These are phyloP conservation scores for Asterochloris sp. DNA, from an alignment of 139 green algal genomes.

Conservation along the genomic window DNA sequence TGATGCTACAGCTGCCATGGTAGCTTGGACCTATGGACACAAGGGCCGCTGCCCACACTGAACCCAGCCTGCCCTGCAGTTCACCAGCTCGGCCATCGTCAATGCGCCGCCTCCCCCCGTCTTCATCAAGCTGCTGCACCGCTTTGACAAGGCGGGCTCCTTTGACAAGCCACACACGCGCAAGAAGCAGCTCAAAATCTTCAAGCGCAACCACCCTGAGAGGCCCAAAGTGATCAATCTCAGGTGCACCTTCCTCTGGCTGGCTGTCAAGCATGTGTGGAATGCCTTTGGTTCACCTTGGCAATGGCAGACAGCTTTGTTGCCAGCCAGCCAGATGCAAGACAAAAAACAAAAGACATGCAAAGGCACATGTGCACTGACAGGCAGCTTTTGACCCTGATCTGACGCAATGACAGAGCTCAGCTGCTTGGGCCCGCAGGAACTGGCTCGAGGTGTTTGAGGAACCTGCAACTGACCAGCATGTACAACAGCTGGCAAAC, in stretches of 20 bases:
- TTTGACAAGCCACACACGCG: background rate
- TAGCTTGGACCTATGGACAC: background rate
- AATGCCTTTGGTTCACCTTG: background rate
- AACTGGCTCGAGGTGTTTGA: slow-evolving; percentile 43
- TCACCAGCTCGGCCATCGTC: slow-evolving; percentile 51
- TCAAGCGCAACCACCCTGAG: background rate
- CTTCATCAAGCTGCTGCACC: slow-evolving; percentile 40
- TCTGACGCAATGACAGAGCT: slow-evolving; percentile 13
- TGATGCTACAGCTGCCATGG: no score
- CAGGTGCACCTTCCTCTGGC: background rate
- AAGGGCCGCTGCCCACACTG: slow-evolving; percentile 17
- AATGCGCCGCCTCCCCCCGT: slow-evolving; percentile 40
- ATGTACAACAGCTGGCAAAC: background rate
- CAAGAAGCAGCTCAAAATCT: slow-evolving; percentile 18
- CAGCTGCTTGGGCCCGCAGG: slow-evolving; percentile 32
- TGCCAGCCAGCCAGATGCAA: slow-evolving; percentile 8
- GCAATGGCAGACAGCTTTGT: background rate
- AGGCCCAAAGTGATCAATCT: background rate
- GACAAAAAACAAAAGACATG: background rate
- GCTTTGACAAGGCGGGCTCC: slow-evolving; percentile 26
- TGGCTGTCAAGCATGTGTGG: background rate
- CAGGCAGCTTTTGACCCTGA: background rate
- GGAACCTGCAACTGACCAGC: background rate
- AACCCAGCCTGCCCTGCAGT: slow-evolving; percentile 38
- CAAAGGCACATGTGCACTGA: background rate